Evolutionary conservation across 2,329 filamentous ascomycete genomes (phyloP), one percentile per base, ranked within the genome.

Genomic region (Colletotrichum lupini): DNA sequence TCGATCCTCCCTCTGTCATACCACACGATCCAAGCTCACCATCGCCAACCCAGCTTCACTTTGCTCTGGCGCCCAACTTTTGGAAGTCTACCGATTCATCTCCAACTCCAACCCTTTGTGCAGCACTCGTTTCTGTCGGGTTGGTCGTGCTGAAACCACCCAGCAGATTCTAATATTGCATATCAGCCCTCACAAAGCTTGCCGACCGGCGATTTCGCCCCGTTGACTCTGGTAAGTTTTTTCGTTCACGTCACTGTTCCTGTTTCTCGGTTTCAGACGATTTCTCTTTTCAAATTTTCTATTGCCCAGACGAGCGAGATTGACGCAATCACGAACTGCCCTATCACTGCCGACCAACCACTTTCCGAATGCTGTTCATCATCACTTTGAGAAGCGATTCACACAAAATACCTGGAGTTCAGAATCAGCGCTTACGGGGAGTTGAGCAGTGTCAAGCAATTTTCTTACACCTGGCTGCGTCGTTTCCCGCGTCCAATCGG

Each of bases 101-200:
- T 30, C 11, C 35, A 53, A 32, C 22, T 35, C 35, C 26, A n/a
- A 32, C 14, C 42, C 53, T 52, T 59, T 37, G 11, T 35, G 24
- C 53, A 58, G 35, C 5, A 57, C 32, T 58, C 32, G 4, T 69
- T 69, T 22, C 35, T 19, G 24, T 59, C 12, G 9, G 30, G n/a
- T 68, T 19, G 16, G 30, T 49, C 30, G 66, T 57, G 28, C 37
- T 26, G 57, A 46, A 22, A 32, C 42, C 24, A 4, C 35, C 52
- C 32, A 19, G 35, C 26, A 67, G 14, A 28, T 24, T n/a, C n/a
- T 80, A 84, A 78, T 85, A 85, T 84, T 11, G 81, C 75, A 79
- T 85, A 85, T 77, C 76, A 71, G 69, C n/a, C 52, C 14, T 81
- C 79, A 79, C 79, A 79, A 77, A 80, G 81, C 80, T 68, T 52